A percentile compares a stretch with the other conserved stretches of the same genome.
phyloP scores from a whole-genome alignment of 139 green algal species.

The Pleodorina starrii region DNA sequence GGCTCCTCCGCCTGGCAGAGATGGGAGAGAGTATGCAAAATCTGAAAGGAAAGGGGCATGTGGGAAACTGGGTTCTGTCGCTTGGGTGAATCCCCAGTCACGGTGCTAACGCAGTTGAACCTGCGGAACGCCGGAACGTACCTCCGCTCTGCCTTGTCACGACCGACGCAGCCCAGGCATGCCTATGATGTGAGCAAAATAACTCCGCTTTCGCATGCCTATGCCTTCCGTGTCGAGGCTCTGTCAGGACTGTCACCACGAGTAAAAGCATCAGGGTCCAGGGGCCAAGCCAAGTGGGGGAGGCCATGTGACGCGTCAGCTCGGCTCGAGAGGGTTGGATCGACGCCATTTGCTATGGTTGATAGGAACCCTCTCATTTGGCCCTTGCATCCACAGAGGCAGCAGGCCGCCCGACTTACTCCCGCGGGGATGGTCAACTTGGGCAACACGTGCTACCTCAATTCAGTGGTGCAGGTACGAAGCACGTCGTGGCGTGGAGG shows the following conservation, averaged over 20 bases:
- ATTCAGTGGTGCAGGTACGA: slow-evolving; percentile 68
- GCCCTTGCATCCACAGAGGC: neutral
- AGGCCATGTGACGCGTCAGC: neutral
- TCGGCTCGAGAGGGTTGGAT: neutral
- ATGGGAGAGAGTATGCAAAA: neutral
- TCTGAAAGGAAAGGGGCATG: neutral
- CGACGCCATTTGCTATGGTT: neutral
- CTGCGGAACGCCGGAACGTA: neutral
- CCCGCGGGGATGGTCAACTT: slow-evolving; percentile 69
- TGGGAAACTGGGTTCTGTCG: neutral
- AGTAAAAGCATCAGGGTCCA: no score
- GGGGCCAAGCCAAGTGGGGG: neutral
- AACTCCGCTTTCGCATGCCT: no score
- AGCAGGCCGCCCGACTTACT: neutral
- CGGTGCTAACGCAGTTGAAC: neutral
- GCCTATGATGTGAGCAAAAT: no score
- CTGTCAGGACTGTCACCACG: neutral
- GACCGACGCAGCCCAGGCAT: no score
- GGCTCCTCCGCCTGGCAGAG: neutral
- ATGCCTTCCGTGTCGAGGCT: no score
- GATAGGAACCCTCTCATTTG: neutral
- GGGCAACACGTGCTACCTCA: slow-evolving; percentile 80
- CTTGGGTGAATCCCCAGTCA: neutral
- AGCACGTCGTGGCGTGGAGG: no score
- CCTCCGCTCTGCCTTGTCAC: neutral